Base-by-base conservation (phyloP, 2,329 filamentous ascomycete genomes). In the Dothiorella sarmentorum region DNA sequence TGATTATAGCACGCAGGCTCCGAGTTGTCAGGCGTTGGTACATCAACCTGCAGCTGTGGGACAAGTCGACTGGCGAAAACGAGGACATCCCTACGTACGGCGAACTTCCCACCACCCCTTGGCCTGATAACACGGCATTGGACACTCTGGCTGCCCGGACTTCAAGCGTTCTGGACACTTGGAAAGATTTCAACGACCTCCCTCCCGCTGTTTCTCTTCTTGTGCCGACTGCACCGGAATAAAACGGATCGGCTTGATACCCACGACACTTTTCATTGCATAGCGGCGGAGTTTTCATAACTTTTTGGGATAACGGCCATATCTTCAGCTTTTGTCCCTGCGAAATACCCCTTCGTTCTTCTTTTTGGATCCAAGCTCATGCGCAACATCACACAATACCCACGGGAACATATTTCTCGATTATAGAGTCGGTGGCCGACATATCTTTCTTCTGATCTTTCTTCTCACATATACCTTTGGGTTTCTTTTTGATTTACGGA, bases 271-370 rank as follows among this genome's bases (percentile, higher is more conserved):
- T 58, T 58, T 37, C 31, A 58, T 49, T 22, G 55, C 55, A 58
- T 58, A 58, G 55, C 55, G 22, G 35, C 55, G 55, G 55, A 58
- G 55, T 58, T 58, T 56, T 47, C 43, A n/a, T n/a, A 43, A 18
- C 35, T 31, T 24, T 17, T 58, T 58, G 33, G 33, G 33, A 58
- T 49, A 58, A 27, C 24, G 22, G 42, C n/a, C n/a, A n/a, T n/a
- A 33, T 27, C n/a, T 22, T 31, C 10, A 40, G 55, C 42, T 49
- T 58, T 26, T 49, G 11, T 35, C 49, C 44, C 22, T 20, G 55
- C 49, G 49, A 53, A 53, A 58, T 58, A 58, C 55, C 55, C 55
- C 42, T 45, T 31, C 27, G 37, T 31, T 58, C 45, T 27, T 24
- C 55, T 53, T 20, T 58, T 20, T 37, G 43, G 20, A 29, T 58